Percentiles rank a stretch among this genome's conserved stretches.
Conservation (phyloP, 2,329 filamentous ascomycete genomes). For the Pseudogymnoascus sp. region DNA sequence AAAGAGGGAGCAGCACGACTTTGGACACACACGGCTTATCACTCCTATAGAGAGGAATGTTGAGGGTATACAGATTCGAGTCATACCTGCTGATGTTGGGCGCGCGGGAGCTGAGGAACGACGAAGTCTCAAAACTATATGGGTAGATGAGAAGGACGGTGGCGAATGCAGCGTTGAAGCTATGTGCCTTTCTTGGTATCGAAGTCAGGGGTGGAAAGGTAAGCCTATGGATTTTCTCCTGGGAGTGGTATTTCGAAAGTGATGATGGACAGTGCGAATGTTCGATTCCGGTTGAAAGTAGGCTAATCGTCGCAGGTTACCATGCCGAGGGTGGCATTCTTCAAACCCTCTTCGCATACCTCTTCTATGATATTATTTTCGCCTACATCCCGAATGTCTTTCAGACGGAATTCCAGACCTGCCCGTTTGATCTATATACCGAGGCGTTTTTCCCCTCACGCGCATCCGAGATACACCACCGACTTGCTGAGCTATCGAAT, state of each 20-base stretch:
- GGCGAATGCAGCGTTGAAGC: conserved; percentile 81
- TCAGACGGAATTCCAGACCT: conserved; percentile 90
- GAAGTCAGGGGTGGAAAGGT: conserved; percentile 76
- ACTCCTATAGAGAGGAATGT: conserved; percentile 69
- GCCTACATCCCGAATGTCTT: conserved; percentile 94
- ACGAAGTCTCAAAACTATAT: conserved; percentile 66
- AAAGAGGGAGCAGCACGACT: conserved; percentile 84
- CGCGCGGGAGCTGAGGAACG: conserved; percentile 41
- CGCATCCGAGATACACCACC: conserved; percentile 81
- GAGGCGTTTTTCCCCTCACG: conserved; percentile 84
- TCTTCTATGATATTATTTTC: conserved; percentile 92
- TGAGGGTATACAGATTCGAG: conserved; percentile 61
- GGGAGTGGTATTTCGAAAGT: not conserved
- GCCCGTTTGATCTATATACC: conserved; percentile 84
- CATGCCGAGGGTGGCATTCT: conserved; percentile 88
- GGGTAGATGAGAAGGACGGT: conserved; percentile 69
- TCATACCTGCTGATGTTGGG: not conserved
- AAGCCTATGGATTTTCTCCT: not conserved
- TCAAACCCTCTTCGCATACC: conserved; percentile 80
- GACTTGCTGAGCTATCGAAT: conserved; percentile 80
- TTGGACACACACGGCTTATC: conserved; percentile 71
- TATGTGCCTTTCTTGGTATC: conserved; percentile 88
- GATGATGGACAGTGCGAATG: not conserved
- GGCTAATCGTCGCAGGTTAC: conserved; percentile 37
- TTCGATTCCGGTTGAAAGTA: not conserved